Conservation (phyloP, 768 basidiomycete species). For the Mycena sanguinolenta region DNA sequence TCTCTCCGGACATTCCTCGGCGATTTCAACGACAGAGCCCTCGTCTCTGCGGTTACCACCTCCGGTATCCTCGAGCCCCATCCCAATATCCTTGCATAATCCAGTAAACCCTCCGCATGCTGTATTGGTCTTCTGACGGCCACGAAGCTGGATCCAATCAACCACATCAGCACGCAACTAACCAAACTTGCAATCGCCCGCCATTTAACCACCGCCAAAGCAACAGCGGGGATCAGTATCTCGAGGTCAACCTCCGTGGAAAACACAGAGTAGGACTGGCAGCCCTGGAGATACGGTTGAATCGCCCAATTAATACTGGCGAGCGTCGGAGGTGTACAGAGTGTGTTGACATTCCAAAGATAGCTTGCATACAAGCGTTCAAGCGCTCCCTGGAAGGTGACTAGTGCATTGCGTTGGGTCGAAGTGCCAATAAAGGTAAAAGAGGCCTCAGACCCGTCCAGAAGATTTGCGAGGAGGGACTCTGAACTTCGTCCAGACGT, state of each 20-base stretch:
- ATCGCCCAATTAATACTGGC: too few species aligned
- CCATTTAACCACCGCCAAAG: slow-evolving; percentile 19
- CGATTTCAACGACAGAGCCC: too few species aligned
- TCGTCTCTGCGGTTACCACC: too few species aligned
- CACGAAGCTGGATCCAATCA: background rate
- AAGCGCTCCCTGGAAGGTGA: slow-evolving; percentile 15
- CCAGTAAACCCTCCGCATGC: too few species aligned
- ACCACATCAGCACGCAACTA: slow-evolving; percentile 12
- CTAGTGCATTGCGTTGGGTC: background rate
- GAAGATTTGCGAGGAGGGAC: background rate
- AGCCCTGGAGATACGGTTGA: slow-evolving; percentile 13
- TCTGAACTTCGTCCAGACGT: background rate
- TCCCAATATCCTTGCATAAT: too few species aligned
- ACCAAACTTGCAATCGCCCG: slow-evolving; percentile 21
- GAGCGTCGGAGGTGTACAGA: slow-evolving; percentile 4
- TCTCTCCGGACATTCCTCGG: too few species aligned
- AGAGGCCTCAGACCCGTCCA: background rate
- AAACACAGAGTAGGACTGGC: background rate
- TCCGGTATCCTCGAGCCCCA: too few species aligned
- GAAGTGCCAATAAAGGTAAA: too few species aligned
- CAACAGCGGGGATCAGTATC: background rate
- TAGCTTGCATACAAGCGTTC: slow-evolving; percentile 26
- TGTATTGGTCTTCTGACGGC: background rate
- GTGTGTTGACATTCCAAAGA: slow-evolving; percentile 24
- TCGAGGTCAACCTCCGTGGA: background rate